Conservation (phyloP, 2,329 filamentous ascomycete genomes). For the Penicillium sp. region DNA sequence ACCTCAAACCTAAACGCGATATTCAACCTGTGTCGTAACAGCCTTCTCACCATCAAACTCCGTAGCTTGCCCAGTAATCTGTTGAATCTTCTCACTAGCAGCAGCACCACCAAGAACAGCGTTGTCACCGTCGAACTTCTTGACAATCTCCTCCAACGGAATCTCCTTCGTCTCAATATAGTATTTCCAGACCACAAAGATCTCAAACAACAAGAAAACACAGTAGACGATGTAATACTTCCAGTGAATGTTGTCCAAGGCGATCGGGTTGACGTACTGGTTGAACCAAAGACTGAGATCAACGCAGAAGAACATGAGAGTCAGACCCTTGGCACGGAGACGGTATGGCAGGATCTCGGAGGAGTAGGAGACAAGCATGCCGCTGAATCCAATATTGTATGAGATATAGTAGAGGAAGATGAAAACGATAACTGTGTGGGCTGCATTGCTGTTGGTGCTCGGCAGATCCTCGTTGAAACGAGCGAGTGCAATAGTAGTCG, state of each 20-base stretch:
- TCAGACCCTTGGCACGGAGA: slow-evolving; percentile 51
- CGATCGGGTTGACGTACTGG: slow-evolving; percentile 36
- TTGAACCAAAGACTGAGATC: slow-evolving; percentile 38
- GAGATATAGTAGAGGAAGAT: slow-evolving; percentile 16
- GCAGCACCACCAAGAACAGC: slow-evolving; percentile 13
- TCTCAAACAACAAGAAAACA: slow-evolving; percentile 32
- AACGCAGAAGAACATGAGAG: slow-evolving; percentile 37
- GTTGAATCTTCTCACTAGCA: slow-evolving; percentile 13
- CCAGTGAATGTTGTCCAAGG: slow-evolving; percentile 33
- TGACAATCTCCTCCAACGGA: slow-evolving; percentile 40
- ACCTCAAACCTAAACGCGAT: background rate
- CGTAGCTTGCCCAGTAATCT: background rate
- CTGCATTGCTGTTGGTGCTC: background rate
- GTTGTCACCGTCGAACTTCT: slow-evolving; percentile 26
- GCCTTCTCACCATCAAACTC: slow-evolving; percentile 11
- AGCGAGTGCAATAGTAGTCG: slow-evolving; percentile 12
- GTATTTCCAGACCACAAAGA: slow-evolving; percentile 33
- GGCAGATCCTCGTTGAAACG: background rate
- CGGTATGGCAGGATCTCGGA: slow-evolving; percentile 53
- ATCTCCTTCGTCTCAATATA: slow-evolving; percentile 37
- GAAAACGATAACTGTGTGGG: slow-evolving; percentile 6
- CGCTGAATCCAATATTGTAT: slow-evolving; percentile 16
- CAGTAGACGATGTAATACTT: slow-evolving; percentile 43
- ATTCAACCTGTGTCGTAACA: slow-evolving; percentile 9
- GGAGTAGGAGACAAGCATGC: slow-evolving; percentile 42